Evolutionary conservation across 495 filamentous ascomycete genomes (phyloP).

Genomic region (Penicillium paxilli): DNA sequence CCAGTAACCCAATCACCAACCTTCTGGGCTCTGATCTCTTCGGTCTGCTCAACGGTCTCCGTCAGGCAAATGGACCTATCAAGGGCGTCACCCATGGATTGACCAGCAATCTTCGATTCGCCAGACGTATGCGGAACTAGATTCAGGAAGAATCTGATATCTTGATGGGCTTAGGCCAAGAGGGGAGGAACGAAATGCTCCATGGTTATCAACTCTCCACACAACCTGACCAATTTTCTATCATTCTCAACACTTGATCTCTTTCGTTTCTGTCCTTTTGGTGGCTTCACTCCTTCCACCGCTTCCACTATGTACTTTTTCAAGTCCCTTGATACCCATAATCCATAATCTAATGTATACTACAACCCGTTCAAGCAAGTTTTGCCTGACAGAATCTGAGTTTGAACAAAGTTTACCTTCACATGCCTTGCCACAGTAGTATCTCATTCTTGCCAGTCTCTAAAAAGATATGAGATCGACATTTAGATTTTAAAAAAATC

Average conservation of each 20-base stretch:
- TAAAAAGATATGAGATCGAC: too few relatives aligned
- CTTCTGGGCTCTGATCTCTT: slow-evolving; percentile 19
- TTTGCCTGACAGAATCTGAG: not conserved
- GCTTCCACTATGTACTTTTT: slow-evolving; percentile 7
- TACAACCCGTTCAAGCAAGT: not conserved
- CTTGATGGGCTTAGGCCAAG: not conserved
- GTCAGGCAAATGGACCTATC: slow-evolving; percentile 13
- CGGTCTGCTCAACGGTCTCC: slow-evolving; percentile 17
- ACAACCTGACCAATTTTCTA: not conserved
- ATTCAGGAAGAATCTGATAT: not conserved
- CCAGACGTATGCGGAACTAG: slow-evolving; percentile 11
- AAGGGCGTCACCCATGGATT: slow-evolving; percentile 9
- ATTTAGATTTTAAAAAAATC: too few relatives aligned
- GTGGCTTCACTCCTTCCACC: not conserved
- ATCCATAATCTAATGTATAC: slow-evolving; percentile 11
- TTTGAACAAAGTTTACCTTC: not conserved
- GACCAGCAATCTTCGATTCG: slow-evolving; percentile 14
- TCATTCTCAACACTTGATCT: not conserved
- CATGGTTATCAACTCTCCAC: not conserved
- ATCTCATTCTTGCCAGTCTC: too few relatives aligned
- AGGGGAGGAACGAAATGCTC: not conserved
- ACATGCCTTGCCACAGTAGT: not conserved
- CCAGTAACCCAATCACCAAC: not conserved
- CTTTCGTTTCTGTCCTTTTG: not conserved
- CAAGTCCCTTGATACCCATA: slow-evolving; percentile 20